These are phyloP conservation scores for Tricholoma furcatifolium DNA, from an alignment of 768 basidiomycete genomes.

Conservation along the genomic window DNA sequence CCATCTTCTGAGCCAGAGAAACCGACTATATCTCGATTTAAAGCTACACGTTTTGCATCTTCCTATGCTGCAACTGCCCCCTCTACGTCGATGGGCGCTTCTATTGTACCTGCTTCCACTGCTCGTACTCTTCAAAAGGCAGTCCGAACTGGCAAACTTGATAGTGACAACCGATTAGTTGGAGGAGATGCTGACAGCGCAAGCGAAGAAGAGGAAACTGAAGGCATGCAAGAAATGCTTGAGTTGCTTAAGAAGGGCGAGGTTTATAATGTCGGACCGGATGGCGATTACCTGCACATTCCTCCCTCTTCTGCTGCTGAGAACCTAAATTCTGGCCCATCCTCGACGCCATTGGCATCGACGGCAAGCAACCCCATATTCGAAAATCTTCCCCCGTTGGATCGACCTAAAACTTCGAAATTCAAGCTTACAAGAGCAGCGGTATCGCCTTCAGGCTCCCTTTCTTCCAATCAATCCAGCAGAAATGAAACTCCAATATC, in stretches of 20 bases:
- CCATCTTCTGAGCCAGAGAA: constrained; percentile 41
- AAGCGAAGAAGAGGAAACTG: constrained; percentile 54
- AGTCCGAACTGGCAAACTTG: constrained; percentile 56
- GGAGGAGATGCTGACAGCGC: constrained; percentile 55
- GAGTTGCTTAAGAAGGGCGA: constrained; percentile 51
- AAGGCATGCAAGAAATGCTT: constrained; percentile 46
- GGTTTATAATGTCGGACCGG: constrained; percentile 53
- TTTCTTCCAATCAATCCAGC: constrained; percentile 5
- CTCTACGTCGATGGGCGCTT: constrained; percentile 40
- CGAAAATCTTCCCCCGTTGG: constrained; percentile 26
- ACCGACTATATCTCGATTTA: constrained; percentile 63
- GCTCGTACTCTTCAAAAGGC: constrained; percentile 50
- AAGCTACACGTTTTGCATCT: constrained; percentile 50
- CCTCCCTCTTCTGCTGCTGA: constrained; percentile 8
- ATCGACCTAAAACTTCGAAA: constrained; percentile 41
- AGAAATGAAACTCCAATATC: constrained; percentile 25
- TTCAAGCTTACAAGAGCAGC: constrained; percentile 46
- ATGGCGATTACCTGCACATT: constrained; percentile 32
- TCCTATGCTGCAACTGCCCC: constrained; percentile 40
- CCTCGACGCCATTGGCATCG: constrained; percentile 2
- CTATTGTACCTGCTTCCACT: constrained; percentile 42
- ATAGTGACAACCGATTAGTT: constrained; percentile 44
- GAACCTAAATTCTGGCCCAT: background rate
- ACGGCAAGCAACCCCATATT: constrained; percentile 7
- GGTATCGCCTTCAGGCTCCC: constrained; percentile 21